Evolutionary conservation across 2,329 filamentous ascomycete genomes (phyloP), one percentile per base, ranked within the genome.

Genomic region (Talaromyces sp.): DNA sequence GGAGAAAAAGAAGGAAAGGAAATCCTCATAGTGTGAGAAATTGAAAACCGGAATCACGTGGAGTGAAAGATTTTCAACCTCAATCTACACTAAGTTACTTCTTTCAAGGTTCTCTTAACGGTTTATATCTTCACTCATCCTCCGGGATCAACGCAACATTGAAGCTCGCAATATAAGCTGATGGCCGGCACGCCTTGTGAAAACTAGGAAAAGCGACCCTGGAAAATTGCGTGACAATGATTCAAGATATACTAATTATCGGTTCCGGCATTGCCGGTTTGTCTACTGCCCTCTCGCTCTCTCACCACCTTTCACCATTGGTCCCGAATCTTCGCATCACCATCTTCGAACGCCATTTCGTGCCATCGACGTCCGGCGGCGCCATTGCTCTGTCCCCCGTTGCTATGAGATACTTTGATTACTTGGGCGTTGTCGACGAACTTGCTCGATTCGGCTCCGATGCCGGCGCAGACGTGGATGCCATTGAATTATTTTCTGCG

Each of bases 371-470:
- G 5, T 74, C 76, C 13, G 78, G 78, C 9, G 77, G 78, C 10
- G 77, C 78, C 4, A 76, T 80, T 61, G 78, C 78, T 61, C 66
- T 80, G 19, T 78, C 77, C 0, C 77, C 78, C 1, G 77, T 78
- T 10, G 78, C 77, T 2, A 71, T 79, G 44, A 70, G 77, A 8
- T 75, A 79, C 64, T 72, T 80, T 6, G 73, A 77, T 28, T 71
- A 75, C 39, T 66, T 80, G 4, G 77, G 77, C 1, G 73, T 79
- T 2, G 67, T 79, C 2, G 64, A 71, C 1, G 73, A 77, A 58
- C 64, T 80, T 22, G 66, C 74, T 52, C 69, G 71, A 2, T 71
- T 75, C 65, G 76, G 77, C 11, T 63, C 73, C 4, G 74, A 78
- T 19, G 72, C 72, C 0, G 76, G 76, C 32, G 68, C 71, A 1